Evolutionary conservation across 2,329 filamentous ascomycete species (phyloP).

Genomic region (Albifimbria verrucaria): DNA sequence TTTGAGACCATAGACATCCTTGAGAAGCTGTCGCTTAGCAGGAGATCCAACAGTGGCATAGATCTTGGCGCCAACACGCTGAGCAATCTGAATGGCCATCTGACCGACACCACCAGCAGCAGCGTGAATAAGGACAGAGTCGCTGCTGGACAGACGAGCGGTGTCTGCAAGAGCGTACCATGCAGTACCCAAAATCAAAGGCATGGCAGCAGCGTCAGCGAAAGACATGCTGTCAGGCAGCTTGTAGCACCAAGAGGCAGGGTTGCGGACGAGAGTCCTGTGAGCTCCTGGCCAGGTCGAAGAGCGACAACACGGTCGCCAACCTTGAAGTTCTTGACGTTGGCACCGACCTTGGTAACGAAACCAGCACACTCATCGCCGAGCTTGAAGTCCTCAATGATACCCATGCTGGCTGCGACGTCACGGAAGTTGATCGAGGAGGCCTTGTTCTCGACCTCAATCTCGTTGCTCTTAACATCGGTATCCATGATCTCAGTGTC

Average conservation of each 20-base stretch:
- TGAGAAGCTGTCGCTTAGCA: slow-evolving; percentile 24
- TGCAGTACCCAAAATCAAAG: slow-evolving; percentile 22
- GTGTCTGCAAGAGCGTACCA: slow-evolving; percentile 20
- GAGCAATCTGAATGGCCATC: slow-evolving; percentile 34
- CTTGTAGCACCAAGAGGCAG: slow-evolving; percentile 21
- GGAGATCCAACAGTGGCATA: slow-evolving; percentile 31
- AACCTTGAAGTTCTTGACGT: slow-evolving; percentile 14
- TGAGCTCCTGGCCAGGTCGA: slow-evolving; percentile 15
- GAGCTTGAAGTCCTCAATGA: slow-evolving; percentile 16
- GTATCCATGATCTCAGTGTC: slow-evolving; percentile 15
- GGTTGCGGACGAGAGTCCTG: slow-evolving; percentile 24
- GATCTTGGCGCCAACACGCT: slow-evolving; percentile 28
- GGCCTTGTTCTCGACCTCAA: slow-evolving; percentile 28
- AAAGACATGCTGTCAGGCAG: slow-evolving; percentile 23
- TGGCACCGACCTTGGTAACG: slow-evolving; percentile 13
- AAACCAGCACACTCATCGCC: slow-evolving; percentile 23
- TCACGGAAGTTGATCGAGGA: slow-evolving; percentile 33
- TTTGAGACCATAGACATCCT: slow-evolving; percentile 22
- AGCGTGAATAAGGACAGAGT: slow-evolving; percentile 33
- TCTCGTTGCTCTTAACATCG: slow-evolving; percentile 13
- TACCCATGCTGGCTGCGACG: slow-evolving; percentile 25
- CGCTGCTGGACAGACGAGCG: slow-evolving; percentile 16
- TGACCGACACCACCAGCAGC: slow-evolving; percentile 34
- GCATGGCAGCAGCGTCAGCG: slow-evolving; percentile 20
- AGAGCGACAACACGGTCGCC: slow-evolving; percentile 29